Evolutionary conservation across 208 protist species (phyloP).

Genomic region (Acanthamoeba castellanii): DNA sequence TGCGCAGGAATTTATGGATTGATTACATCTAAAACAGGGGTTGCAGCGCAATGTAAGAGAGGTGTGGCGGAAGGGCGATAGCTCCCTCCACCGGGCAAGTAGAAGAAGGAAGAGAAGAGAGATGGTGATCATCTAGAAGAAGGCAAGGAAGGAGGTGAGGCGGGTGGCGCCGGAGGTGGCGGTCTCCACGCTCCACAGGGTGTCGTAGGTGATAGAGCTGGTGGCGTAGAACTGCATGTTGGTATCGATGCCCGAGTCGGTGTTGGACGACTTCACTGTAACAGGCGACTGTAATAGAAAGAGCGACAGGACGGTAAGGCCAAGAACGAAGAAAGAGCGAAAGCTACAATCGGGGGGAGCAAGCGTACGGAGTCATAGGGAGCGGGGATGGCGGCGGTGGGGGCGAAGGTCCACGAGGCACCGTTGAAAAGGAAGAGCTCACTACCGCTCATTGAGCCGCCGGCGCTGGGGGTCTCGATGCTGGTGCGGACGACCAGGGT

Average conservation of each 20-base stretch:
- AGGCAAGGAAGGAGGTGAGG: conserved; percentile 2
- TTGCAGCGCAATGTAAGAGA: not conserved
- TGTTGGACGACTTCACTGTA: not conserved
- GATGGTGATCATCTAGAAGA: not conserved
- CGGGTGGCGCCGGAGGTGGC: not conserved
- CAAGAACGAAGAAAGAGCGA: too few relatives aligned
- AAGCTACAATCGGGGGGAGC: too few relatives aligned
- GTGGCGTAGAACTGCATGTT: conserved; percentile 14
- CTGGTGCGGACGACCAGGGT: not conserved
- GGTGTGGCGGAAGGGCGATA: not conserved
- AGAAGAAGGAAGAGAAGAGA: not conserved
- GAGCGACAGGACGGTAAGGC: not conserved
- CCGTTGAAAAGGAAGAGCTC: conserved; percentile 21
- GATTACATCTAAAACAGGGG: too few relatives aligned
- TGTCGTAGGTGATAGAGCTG: not conserved
- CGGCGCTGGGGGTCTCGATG: not conserved
- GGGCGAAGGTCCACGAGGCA: conserved; percentile 7
- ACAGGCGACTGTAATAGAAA: conserved; percentile 1
- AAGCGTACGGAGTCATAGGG: not conserved
- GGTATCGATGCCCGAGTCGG: not conserved
- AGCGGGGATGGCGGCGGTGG: not conserved
- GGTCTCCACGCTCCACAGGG: conserved; percentile 11
- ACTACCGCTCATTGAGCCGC: not conserved
- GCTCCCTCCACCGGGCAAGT: not conserved
- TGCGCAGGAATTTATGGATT: too few relatives aligned